Evolutionary conservation across 768 basidiomycete genomes (phyloP), one percentile per base, ranked within the genome.

Genomic region (Naganishia kalamii): DNA sequence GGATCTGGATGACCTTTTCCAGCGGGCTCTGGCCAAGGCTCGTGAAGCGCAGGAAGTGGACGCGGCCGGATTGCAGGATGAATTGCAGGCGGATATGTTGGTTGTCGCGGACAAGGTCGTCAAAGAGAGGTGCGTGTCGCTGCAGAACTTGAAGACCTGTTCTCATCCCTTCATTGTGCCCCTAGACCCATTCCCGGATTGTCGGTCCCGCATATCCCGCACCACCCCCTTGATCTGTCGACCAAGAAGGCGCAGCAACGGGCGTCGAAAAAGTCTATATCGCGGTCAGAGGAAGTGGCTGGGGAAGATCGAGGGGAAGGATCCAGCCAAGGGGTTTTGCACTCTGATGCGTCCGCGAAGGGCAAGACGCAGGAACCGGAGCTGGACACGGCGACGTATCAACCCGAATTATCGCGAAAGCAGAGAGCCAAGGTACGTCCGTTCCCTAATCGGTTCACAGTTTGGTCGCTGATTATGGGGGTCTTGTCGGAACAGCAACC

Each of bases 71-170:
- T 17, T 57, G 19, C 37, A 57, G 37, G 54, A 57, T 32, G 54
- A 57, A 19, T 17, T 57, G n/a, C 54, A 41, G 35, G 54, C 54
- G 23, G 54, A 57, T 57, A 35, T 57, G 54, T 40, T 57, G 54
- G 40, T 57, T 33, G 54, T 57, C 6, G 54, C 21, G 12, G 54
- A 57, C 11, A 57, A 57, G 23, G 7, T 23, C 7, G 35, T 57
- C 37, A 57, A 57, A 33, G 54, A 57, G 21, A 33, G 54, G 54
- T 57, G 40, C 17, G 54, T 40, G 30, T 30, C 30, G 33, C n/a
- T 32, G 32, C 21, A 8, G 29, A 17, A 6, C 35, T 52, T 17
- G 10, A 41, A 10, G 40, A 41, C 19, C 11, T 19, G 19, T 41
- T 41, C 48, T 49, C 6, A 49, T 30, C 27, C 19, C 12, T 49